A percentile compares a stretch with the other conserved stretches of the same genome.
Conservation (phyloP, 73 alveolate species). For the Paramecium primaurelia region DNA sequence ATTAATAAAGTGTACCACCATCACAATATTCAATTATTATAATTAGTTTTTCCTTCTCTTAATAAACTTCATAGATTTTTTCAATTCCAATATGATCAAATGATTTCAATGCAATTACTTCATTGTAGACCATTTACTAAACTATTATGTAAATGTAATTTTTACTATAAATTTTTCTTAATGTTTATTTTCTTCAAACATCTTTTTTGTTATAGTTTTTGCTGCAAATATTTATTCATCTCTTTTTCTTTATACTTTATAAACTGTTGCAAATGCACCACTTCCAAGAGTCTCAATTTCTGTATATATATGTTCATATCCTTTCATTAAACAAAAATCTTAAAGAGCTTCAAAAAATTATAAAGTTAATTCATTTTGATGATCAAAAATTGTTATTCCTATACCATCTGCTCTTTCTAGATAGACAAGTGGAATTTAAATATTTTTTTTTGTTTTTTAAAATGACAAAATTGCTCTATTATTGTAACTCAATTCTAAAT, state of each 20-base stretch:
- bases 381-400: constrained; percentile 33
- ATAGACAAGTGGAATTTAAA: not conserved
- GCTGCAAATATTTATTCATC: constrained; percentile 34
- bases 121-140: constrained; percentile 59
- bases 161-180: constrained; percentile 31
- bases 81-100: constrained; percentile 90
- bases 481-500: not conserved
- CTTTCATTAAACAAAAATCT: constrained; percentile 13
- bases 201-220: not conserved
- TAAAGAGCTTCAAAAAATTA: not conserved
- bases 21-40: constrained; percentile 80
- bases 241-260: not conserved
- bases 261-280: constrained; percentile 43
- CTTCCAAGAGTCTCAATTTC: not conserved
- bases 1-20: constrained; percentile 23
- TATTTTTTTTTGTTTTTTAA: constrained; percentile 7
- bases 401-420: not conserved
- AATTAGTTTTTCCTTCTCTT: constrained; percentile 80
- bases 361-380: not conserved
- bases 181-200: constrained; percentile 11
- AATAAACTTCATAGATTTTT: constrained; percentile 87
- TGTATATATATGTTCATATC: not conserved
- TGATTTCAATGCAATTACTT: constrained; percentile 77
- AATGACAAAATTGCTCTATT: not conserved
- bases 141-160: not conserved